Evolutionary conservation across 23 red algal species (phyloP), one percentile per base, ranked within the genome.

Genomic region (Gracilariopsis chorda): DNA sequence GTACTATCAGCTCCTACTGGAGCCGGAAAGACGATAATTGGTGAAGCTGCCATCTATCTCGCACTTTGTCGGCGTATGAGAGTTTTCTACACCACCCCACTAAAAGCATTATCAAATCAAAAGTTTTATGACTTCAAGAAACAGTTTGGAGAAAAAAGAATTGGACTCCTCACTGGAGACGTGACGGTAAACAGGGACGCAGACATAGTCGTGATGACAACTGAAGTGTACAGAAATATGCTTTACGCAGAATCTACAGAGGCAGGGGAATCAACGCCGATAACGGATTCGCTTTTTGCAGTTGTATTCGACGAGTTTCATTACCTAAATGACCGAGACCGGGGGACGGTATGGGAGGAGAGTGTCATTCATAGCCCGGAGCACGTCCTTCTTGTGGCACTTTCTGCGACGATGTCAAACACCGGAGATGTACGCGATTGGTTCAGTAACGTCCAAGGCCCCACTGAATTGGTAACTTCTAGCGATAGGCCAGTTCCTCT

Each of bases 211-310:
- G 93, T 98, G 25, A 96, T 98, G 92, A 98, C 96, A 14, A 98
- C 96, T 29, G 96, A 98, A 81, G 88, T 98, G 6, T 98, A 98
- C 77, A 88, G 96, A 21, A 98, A 98, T 71, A 98, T 98, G 90
- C 83, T 95, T 37, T 98, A 98, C 45, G 88, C 82, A 23, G 89
- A 76, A 33, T 87, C 90, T 41, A 86, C 43, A 27, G 72, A 83
- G 3, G 67, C 19, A 9, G 67, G 36, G 19, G 63, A 48, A 20
- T 40, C 17, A 9, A 24, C 42, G 34, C 46, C 19, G 4, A 23
- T 89, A 27, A 72, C 77, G 17, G 93, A 95, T 81, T 72, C 73
- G 43, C 77, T 98, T 12, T 93, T 78, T 57, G 93, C 88, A 30
- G 96, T 98, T 12, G 86, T 95, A 6, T 88, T 98, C 37, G 96